phyloP scores from a whole-genome alignment of 2,329 filamentous ascomycete genomes.

The Diaporthe helianthi region DNA sequence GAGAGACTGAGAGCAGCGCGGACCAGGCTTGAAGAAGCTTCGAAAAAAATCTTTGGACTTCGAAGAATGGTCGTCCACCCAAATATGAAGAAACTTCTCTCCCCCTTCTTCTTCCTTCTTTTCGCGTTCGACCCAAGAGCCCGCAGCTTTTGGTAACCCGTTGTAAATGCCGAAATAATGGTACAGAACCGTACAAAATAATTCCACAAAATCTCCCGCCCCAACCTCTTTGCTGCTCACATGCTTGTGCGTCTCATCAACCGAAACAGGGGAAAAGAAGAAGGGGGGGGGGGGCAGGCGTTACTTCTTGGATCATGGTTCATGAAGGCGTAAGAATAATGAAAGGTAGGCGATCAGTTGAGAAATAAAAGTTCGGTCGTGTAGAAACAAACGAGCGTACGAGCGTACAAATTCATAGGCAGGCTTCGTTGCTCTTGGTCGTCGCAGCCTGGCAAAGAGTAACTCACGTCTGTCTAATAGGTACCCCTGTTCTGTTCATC shows the following conservation, averaged over 20 bases:
- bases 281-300: background rate
- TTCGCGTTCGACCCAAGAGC: conserved; percentile 21
- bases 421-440: background rate
- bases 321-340: conserved; percentile 10
- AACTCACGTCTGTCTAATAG: background rate
- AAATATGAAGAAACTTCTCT: background rate
- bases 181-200: conserved; percentile 8
- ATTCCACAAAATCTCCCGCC: background rate
- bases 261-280: too few relatives aligned
- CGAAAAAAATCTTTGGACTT: background rate
- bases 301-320: conserved; percentile 17
- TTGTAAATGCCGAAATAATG: conserved; percentile 20
- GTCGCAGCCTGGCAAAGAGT: conserved; percentile 13
- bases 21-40: background rate
- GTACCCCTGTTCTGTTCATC: background rate
- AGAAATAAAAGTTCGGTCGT: background rate
- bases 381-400: background rate
- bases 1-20: background rate
- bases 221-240: background rate
- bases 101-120: background rate
- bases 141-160: conserved; percentile 15
- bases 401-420: background rate
- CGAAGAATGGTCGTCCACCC: background rate
- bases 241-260: conserved; percentile 13
- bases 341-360: background rate